These are phyloP conservation scores for Cyberlindnera suaveolens DNA, from an alignment of 805 yeast species.

Conservation along the genomic window DNA sequence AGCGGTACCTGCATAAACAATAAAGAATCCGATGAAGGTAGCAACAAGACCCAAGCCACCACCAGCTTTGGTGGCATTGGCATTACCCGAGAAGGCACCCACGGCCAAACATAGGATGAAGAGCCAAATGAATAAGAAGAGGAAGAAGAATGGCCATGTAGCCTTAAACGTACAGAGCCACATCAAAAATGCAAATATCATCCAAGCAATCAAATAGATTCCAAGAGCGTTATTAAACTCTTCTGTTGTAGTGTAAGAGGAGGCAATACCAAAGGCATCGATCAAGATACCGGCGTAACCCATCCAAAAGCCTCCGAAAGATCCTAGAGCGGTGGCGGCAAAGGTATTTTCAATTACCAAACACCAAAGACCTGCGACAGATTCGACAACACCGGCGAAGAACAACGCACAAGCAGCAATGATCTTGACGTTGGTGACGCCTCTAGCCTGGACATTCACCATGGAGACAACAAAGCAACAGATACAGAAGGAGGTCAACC, in stretches of 20 bases:
- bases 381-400: constrained; percentile 68
- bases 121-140: constrained; percentile 46
- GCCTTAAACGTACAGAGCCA: constrained; percentile 52
- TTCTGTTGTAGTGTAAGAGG: constrained; percentile 39
- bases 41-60: constrained; percentile 56
- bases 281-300: constrained; percentile 59
- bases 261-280: constrained; percentile 50
- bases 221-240: constrained; percentile 49
- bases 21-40: constrained; percentile 54
- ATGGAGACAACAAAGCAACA: constrained; percentile 53
- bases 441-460: constrained; percentile 61
- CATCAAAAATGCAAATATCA: constrained; percentile 55
- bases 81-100: constrained; percentile 45
- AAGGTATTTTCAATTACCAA: constrained; percentile 71
- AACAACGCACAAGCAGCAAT: constrained; percentile 63
- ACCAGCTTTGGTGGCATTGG: constrained; percentile 45
- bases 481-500: constrained; percentile 61
- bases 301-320: constrained; percentile 72
- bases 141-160: constrained; percentile 50
- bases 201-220: constrained; percentile 56
- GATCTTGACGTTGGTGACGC: constrained; percentile 52
- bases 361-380: constrained; percentile 72
- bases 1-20: constrained; percentile 58
- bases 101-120: constrained; percentile 47
- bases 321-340: constrained; percentile 50